Evolutionary conservation across 75 land plant species (phyloP), one percentile per base, ranked within the genome.

Genomic region (Isoetes taiwanensis): DNA sequence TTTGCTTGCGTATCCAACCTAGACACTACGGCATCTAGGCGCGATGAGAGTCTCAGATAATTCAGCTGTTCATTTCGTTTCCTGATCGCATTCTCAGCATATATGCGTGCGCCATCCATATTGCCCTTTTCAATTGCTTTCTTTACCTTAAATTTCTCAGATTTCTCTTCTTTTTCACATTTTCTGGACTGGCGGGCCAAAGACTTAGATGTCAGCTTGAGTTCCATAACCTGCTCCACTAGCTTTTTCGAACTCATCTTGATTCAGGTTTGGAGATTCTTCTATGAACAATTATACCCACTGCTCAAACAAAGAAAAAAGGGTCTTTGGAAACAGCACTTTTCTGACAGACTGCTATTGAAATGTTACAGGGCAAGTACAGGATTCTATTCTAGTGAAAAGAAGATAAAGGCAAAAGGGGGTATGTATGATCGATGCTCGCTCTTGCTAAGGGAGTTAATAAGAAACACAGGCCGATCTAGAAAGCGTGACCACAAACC

Each of bases 121-220:
- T 86, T 86, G 8, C 91, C 91, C 67, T 88, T 88, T 72, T 88
- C 95, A 46, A 85, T 88, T 43, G 95, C 95, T 57, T 88, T 88
- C 73, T 88, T 88, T 17, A 88, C 79, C 67, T 88, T 88, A 30
- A 85, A 72, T 60, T 89, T 89, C 80, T 85, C 85, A 16, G 71
- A 39, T 43, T 85, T 88, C 76, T 88, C 95, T 52, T 85, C 95
- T 80, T 84, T 78, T 66, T 88, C 95, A 76, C 95, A 81, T 54
- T 88, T 88, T 27, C 66, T 68, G 2, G 95, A 63, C 69, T 85
- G 85, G 20, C 95, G 79, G 26, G 73, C 80, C 17, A 88, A 82
- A 23, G 76, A 64, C 58, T 88, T 88, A 26, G 91, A 62, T 4
- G 95, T 88, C 71, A 88, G 73, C 50, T 88, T 88, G 55, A 88